Conservation (phyloP, 331 rosid species). For the Ulmus americana region DNA sequence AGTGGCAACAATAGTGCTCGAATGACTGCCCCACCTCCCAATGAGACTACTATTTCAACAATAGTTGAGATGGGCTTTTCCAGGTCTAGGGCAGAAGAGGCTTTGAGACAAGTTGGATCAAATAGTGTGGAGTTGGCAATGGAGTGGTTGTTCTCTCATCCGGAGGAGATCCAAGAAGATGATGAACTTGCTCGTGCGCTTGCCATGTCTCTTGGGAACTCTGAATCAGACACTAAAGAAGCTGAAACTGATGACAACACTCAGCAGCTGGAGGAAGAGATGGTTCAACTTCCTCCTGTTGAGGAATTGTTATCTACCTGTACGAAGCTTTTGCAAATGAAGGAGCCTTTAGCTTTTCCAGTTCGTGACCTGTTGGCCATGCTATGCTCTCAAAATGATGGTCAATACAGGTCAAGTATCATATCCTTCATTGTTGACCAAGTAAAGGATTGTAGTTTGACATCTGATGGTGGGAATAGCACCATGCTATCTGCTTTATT, state of each 20-base stretch:
- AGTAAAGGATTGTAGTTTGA: constrained; percentile 57
- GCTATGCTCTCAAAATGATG: constrained; percentile 89
- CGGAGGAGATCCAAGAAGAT: constrained; percentile 81
- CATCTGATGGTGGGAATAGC: constrained; percentile 45
- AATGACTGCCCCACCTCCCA: constrained; percentile 79
- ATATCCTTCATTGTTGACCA: constrained; percentile 66
- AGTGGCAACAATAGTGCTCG: constrained; percentile 55
- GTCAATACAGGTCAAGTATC: constrained; percentile 65
- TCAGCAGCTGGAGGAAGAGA: constrained; percentile 71
- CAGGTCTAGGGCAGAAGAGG: constrained; percentile 90
- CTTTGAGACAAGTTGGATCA: constrained; percentile 88
- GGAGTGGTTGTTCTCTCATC: constrained; percentile 98
- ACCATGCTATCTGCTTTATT: constrained; percentile 66
- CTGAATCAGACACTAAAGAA: constrained; percentile 73
- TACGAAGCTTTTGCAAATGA: constrained; percentile 65
- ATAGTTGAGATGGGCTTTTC: constrained; percentile 98
- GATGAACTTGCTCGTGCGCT: constrained; percentile 99
- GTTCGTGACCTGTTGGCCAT: constrained; percentile 80
- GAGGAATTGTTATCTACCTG: constrained; percentile 82
- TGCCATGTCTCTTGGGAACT: constrained; percentile 89
- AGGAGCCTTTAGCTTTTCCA: constrained; percentile 87
- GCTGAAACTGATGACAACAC: constrained; percentile 40
- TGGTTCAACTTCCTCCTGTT: constrained; percentile 78
- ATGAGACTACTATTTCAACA: constrained; percentile 73
- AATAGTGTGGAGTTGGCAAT: constrained; percentile 95